phyloP scores from a whole-genome alignment of 2,329 filamentous ascomycete species.

The Phaeosphaeria sp. region DNA sequence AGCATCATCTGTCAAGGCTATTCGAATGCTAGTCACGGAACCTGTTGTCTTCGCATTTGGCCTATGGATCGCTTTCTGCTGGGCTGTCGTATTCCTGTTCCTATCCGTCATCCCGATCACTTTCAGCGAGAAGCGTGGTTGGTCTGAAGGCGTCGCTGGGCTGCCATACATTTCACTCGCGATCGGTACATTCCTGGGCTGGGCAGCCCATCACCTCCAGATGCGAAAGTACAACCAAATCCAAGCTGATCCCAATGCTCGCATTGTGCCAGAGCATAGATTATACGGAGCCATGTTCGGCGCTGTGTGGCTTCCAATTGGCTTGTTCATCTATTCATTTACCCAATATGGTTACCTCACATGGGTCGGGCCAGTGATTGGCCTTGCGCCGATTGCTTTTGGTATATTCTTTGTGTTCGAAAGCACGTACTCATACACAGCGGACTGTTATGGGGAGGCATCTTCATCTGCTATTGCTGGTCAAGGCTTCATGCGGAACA shows the following conservation, averaged over 20 bases:
- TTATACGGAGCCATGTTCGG: conserved; percentile 42
- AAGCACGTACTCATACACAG: conserved; percentile 57
- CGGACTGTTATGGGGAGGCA: conserved; percentile 60
- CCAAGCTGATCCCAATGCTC: conserved; percentile 42
- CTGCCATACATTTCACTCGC: conserved; percentile 61
- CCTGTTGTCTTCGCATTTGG: conserved; percentile 59
- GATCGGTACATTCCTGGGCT: conserved; percentile 58
- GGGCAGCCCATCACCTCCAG: conserved; percentile 57
- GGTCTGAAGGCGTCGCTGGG: conserved; percentile 58
- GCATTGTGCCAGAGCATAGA: conserved; percentile 46
- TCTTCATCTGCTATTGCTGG: conserved; percentile 55
- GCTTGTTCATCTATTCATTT: conserved; percentile 58
- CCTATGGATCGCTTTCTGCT: conserved; percentile 60
- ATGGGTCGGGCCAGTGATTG: conserved; percentile 59
- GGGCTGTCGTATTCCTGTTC: conserved; percentile 63
- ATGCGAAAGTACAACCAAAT: conserved; percentile 58
- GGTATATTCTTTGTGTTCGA: conserved; percentile 62
- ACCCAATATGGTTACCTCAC: conserved; percentile 58
- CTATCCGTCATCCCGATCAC: conserved; percentile 46
- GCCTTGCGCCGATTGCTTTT: conserved; percentile 58
- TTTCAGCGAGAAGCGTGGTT: conserved; percentile 60
- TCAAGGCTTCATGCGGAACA: conserved; percentile 61
- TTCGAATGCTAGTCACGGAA: conserved; percentile 58
- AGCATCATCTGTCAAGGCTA: conserved; percentile 59
- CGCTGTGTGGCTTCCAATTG: conserved; percentile 39